Evolutionary conservation across 1,284 basidiomycete genomes (phyloP), one percentile per base, ranked within the genome.

Genomic region (Entoloma clypeatum): DNA sequence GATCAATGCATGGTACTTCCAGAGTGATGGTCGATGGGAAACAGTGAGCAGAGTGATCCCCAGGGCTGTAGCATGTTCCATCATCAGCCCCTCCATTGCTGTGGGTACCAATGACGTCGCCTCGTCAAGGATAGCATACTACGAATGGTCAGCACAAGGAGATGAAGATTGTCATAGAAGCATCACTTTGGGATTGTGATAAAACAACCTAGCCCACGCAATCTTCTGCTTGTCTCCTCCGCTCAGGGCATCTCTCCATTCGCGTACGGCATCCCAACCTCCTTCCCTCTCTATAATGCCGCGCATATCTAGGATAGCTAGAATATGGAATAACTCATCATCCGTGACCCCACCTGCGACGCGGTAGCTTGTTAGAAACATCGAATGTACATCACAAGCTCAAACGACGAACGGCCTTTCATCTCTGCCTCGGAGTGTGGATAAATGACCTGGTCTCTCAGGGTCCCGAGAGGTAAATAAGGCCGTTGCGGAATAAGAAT

Each of bases 91-190:
- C 63, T 98, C 95, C 60, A 96, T 85, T 44, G 95, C 92, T 11
- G 88, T 77, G 4, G 94, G 94, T 8, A 99, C 93, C 0, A 95
- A 82, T 8, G 86, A 90, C 1, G 95, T 98, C 49, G 93, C 95
- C 62, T 99, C 95, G 58, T 98, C 95, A 30, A 98, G 72, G 41
- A 99, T 93, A 4, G 94, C 95, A 55, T 95, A 98, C 89, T 93
- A 31, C 13, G 18, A 43, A 18, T 33, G 29, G 34, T 44, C 25
- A 41, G 41, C 10, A 40, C 41, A 24, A 3, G 10, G 5, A 5
- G 10, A 34, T 19, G 18, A 22, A 21, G 16, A 23, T 17, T 25
- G 5, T n/a, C 3, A 30, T 37, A 13, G 26, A 27, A 13, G 32
- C 21, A 18, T 47, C 52, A 84, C 91, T 74, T 92, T 93, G 13